Conservation (phyloP, 805 yeast species). For the Brettanomyces custersianus region DNA sequence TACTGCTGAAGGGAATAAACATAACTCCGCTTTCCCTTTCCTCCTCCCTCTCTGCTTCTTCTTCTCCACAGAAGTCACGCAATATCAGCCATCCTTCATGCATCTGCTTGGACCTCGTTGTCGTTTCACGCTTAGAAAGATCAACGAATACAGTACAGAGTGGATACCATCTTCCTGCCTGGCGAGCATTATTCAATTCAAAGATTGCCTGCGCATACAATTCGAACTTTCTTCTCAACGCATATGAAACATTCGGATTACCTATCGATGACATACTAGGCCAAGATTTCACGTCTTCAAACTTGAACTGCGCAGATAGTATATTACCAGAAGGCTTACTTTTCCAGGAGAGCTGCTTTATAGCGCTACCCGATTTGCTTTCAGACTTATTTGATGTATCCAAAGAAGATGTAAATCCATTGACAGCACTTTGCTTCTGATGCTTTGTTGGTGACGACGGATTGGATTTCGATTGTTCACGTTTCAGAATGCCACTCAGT, state of each 20-base stretch:
- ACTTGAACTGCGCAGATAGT: conserved; percentile 21
- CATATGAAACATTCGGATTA: conserved; percentile 31
- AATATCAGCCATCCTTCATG: conserved; percentile 69
- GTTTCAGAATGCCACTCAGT: conserved; percentile 47
- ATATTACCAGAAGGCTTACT: conserved; percentile 17
- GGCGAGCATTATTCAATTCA: conserved; percentile 62
- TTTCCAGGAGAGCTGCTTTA: conserved; percentile 19
- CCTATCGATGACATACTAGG: conserved; percentile 11
- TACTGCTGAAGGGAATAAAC: not conserved
- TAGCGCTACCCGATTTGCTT: not conserved
- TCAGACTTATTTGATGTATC: not conserved
- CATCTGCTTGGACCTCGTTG: conserved; percentile 60
- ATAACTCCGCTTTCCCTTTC: conserved; percentile 17
- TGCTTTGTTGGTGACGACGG: conserved; percentile 10
- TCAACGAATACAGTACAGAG: conserved; percentile 53
- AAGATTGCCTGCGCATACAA: conserved; percentile 65
- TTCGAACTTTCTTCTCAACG: conserved; percentile 49
- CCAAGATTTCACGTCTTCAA: conserved; percentile 21
- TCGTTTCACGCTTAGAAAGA: conserved; percentile 48
- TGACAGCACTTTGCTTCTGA: not conserved
- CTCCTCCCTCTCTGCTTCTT: conserved; percentile 21
- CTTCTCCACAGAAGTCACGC: conserved; percentile 32
- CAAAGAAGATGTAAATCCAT: too few species aligned
- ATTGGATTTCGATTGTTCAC: conserved; percentile 10
- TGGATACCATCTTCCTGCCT: conserved; percentile 42